Evolutionary conservation across 208 protist genomes (phyloP), one percentile per base, ranked within the genome.

Genomic region (Acanthamoeba royreba): DNA sequence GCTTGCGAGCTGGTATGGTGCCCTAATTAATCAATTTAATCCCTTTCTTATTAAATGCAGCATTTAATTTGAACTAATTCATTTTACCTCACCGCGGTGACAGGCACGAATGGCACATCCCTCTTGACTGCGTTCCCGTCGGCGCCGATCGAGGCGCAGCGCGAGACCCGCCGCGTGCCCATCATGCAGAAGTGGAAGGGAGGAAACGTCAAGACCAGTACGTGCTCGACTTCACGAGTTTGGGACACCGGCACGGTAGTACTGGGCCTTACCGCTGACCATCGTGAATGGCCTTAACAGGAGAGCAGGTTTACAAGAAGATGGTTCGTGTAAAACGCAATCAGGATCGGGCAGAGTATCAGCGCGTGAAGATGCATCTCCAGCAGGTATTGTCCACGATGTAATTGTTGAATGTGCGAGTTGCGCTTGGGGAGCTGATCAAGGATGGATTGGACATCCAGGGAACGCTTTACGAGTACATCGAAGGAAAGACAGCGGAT

Each of bases 401-500:
- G n/a, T n/a, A n/a, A n/a, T n/a, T n/a, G n/a, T n/a, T n/a, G n/a
- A n/a, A n/a, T n/a, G n/a, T n/a, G n/a, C n/a, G n/a, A n/a, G n/a
- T n/a, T n/a, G n/a, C n/a, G n/a, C n/a, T n/a, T n/a, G n/a, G n/a
- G n/a, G 58, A 7, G 5, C 58, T 7, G 19, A n/a, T 31, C 33
- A 7, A 43, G 13, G 61, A 35, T 4, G 8, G 15, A 35, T 7
- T 28, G 9, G 13, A 5, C 25, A 35, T 33, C 0, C 74, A 85
- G 74, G 74, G 74, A 4, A 85, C 74, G 74, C 74, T 85, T 45
- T 85, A 85, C 45, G 74, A 85, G 74, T 85, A 85, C 74, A 55
- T 85, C 31, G 74, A 85, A 28, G 74, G 74, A 8, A 17, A 40
- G 38, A 17, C n/a, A 7, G 74, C 74, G 43, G 74, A 85, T 7